Base-by-base conservation (phyloP, 306 rosid species). In the Vachellia collinsii region DNA sequence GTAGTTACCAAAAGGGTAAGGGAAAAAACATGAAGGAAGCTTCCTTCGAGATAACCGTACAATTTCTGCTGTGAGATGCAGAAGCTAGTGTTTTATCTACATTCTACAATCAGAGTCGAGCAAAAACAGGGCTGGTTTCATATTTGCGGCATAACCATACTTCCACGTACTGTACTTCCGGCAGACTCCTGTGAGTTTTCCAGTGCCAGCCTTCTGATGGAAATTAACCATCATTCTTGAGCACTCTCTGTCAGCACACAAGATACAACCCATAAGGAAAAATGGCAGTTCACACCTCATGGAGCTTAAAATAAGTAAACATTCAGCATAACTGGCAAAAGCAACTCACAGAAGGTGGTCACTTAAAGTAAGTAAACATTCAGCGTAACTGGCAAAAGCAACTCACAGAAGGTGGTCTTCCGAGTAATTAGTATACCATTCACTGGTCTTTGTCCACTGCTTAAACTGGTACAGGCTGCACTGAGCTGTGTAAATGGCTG, bases 401-500 rank as follows among this genome's bases (percentile, higher is more conserved):
- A 58, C 98, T 92, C 62, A 94, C 98, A 80, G 39, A 62, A 94
- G 95, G 56, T 89, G 86, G 62, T 89, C 90, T 79, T 94, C 89
- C 5, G 93, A 82, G 84, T 89, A 94, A 61, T 72, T 82, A 38
- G 90, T 92, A 54, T 90, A 82, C 92, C 95, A 90, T 83, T 88
- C 87, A 47, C 89, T 77, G 63, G 98, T 94, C 87, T 83, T 88
- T 77, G 91, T 92, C 98, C 98, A 94, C 69, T 84, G 87, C 75
- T 80, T 88, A 81, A 81, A 89, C 82, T 91, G 91, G 39, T 65
- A 63, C n/a, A 88, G 51, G 20, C 86, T 83, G 48, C 92, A 84
- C 36, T 90, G 92, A 79, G 98, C 97, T 47, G 97, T 87, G 88
- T 82, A 94, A 14, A 90, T 88, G 59, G 96, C 98, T 7, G 95